Percentiles rank a stretch among this genome's conserved stretches.
phyloP scores from a whole-genome alignment of 179 eudicot species.

The Sideroxylon spinosum region DNA sequence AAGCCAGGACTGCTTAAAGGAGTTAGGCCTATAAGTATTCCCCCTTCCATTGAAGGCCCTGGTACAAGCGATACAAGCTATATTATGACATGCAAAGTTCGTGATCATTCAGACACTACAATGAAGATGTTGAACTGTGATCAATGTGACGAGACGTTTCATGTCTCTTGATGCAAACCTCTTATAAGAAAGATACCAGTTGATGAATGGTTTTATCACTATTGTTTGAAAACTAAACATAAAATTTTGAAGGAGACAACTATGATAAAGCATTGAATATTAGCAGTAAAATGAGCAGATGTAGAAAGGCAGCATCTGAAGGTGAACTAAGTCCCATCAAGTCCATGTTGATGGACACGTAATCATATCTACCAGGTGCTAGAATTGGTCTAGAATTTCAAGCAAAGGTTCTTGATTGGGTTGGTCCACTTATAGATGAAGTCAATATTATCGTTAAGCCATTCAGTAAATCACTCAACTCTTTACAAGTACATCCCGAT shows the following conservation, averaged over 20 bases:
- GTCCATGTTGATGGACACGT: constrained; percentile 53
- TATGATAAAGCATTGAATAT: constrained; percentile 32
- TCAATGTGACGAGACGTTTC: constrained; percentile 80
- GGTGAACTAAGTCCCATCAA: constrained; percentile 46
- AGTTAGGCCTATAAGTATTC: constrained; percentile 21
- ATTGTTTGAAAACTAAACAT: constrained; percentile 67
- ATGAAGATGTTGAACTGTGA: constrained; percentile 74
- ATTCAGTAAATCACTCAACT: too few relatives aligned
- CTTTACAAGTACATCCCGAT: too few relatives aligned
- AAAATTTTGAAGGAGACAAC: constrained; percentile 44
- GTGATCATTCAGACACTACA: constrained; percentile 39
- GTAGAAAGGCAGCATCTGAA: constrained; percentile 26
- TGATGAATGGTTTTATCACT: constrained; percentile 79
- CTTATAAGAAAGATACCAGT: constrained; percentile 43
- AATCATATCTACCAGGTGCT: constrained; percentile 51
- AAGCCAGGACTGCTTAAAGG: constrained; percentile 49
- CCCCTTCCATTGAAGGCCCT: neutral
- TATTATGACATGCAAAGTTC: constrained; percentile 54
- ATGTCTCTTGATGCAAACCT: constrained; percentile 65
- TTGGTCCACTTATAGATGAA: constrained; percentile 39
- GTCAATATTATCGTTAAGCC: too few relatives aligned
- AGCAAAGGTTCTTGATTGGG: constrained; percentile 83
- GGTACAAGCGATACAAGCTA: constrained; percentile 14
- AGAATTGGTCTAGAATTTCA: constrained; percentile 83
- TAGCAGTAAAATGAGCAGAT: constrained; percentile 30